phyloP scores from a whole-genome alignment of 805 yeast genomes.

The Yamadazyma akitaensis region DNA sequence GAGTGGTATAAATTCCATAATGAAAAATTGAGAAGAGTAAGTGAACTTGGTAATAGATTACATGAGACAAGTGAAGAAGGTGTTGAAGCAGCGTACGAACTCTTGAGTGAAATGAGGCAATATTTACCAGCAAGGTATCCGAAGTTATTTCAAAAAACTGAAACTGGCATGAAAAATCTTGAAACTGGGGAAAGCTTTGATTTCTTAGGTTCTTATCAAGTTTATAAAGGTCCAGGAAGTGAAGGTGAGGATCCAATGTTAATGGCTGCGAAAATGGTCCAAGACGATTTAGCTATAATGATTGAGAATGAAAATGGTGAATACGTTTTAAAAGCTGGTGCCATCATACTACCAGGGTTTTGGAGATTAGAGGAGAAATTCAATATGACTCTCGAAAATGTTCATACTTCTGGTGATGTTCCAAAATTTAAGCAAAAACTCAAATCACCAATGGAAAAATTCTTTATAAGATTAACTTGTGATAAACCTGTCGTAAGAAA shows the following conservation, averaged over 20 bases:
- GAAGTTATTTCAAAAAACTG: slow-evolving; percentile 43
- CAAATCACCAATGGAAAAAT: slow-evolving; percentile 62
- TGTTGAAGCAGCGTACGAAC: slow-evolving; percentile 52
- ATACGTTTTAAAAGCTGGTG: slow-evolving; percentile 56
- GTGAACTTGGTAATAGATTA: slow-evolving; percentile 43
- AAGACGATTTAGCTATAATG: slow-evolving; percentile 69
- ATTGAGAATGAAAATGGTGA: slow-evolving; percentile 57
- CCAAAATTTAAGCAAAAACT: slow-evolving; percentile 61
- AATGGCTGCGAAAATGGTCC: slow-evolving; percentile 55
- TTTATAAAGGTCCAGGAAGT: slow-evolving; percentile 25
- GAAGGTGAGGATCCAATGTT: slow-evolving; percentile 49
- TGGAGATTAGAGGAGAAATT: slow-evolving; percentile 66
- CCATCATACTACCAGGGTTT: slow-evolving; percentile 63
- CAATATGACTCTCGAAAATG: slow-evolving; percentile 50
- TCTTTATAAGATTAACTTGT: slow-evolving; percentile 52
- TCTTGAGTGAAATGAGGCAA: slow-evolving; percentile 48
- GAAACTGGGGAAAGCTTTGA: slow-evolving; percentile 51
- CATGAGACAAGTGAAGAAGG: slow-evolving; percentile 53
- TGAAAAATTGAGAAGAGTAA: slow-evolving; percentile 48
- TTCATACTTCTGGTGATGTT: slow-evolving; percentile 66
- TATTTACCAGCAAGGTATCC: slow-evolving; percentile 61
- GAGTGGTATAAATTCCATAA: slow-evolving; percentile 59
- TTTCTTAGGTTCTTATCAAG: slow-evolving; percentile 20
- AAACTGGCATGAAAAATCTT: slow-evolving; percentile 47
- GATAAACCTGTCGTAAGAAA: slow-evolving; percentile 67